Conservation (phyloP, 2,329 filamentous ascomycete species). For the Alternaria sp. region DNA sequence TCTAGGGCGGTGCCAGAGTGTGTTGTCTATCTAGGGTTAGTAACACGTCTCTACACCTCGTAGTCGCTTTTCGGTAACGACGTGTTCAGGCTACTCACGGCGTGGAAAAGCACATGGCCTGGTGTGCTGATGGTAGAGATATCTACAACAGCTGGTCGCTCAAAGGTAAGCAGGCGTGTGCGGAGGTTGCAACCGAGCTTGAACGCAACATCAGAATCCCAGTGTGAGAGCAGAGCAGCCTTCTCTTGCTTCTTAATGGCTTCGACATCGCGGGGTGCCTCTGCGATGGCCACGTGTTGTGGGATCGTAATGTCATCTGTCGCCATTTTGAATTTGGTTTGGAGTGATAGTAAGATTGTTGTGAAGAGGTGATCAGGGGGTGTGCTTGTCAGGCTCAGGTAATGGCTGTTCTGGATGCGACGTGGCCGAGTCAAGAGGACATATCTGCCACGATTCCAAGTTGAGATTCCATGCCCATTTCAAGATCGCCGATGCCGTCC, state of each 20-base stretch:
- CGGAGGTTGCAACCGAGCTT: constrained; percentile 69
- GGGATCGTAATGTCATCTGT: constrained; percentile 24
- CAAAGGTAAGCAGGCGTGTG: constrained; percentile 63
- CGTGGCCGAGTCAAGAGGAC: background rate
- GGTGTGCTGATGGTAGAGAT: constrained; percentile 65
- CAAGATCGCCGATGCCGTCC: constrained; percentile 15
- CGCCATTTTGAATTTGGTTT: background rate
- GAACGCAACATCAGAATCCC: constrained; percentile 69
- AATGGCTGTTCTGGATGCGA: background rate
- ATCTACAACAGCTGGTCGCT: constrained; percentile 66
- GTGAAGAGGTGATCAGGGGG: background rate
- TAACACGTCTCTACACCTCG: rapidly evolving
- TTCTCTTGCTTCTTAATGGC: constrained; percentile 52
- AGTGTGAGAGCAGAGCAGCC: constrained; percentile 55
- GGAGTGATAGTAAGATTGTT: background rate
- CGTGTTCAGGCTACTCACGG: too few relatives aligned
- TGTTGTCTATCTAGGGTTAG: constrained; percentile 49
- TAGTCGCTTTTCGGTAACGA: too few relatives aligned
- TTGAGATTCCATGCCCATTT: background rate
- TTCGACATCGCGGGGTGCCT: constrained; percentile 45
- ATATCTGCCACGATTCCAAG: background rate
- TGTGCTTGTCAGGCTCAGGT: background rate
- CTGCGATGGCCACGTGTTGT: constrained; percentile 31
- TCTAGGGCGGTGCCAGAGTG: constrained; percentile 72
- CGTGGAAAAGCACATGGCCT: constrained; percentile 72